phyloP scores from a whole-genome alignment of 179 eudicot genomes.

The Sideroxylon spinosum region DNA sequence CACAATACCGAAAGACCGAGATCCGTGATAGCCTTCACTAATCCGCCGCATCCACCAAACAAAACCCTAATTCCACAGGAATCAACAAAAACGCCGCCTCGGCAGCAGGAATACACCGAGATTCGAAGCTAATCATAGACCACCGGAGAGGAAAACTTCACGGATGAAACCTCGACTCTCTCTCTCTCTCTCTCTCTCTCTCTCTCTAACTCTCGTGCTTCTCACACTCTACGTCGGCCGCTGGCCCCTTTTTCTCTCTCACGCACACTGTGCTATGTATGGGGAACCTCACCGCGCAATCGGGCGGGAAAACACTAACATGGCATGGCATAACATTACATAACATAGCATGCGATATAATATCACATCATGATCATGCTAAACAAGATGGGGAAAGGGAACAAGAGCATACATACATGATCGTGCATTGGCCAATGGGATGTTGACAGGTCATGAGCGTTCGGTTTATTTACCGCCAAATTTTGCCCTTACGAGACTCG shows the following conservation, averaged over 20 bases:
- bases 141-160: neutral
- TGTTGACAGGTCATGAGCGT: conserved; percentile 3
- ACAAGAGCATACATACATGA: conserved; percentile 15
- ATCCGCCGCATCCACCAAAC: conserved; percentile 13
- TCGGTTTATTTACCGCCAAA: conserved; percentile 18
- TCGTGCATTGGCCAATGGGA: neutral
- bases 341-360: conserved; percentile 6
- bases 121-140: neutral
- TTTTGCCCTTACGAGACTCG: conserved; percentile 14
- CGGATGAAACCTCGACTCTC: neutral
- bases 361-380: neutral
- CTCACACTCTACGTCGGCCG: neutral
- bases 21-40: neutral
- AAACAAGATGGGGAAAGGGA: neutral
- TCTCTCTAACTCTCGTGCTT: neutral
- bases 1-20: neutral
- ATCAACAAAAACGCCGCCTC: neutral
- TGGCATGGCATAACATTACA: neutral
- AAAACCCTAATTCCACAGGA: conserved; percentile 15
- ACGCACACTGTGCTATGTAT: neutral
- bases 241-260: neutral
- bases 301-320: conserved; percentile 25
- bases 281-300: conserved; percentile 10
- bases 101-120: too few relatives aligned
- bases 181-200: neutral